phyloP scores from a whole-genome alignment of 1,284 basidiomycete genomes.

The Sphaerobolus stellatus region DNA sequence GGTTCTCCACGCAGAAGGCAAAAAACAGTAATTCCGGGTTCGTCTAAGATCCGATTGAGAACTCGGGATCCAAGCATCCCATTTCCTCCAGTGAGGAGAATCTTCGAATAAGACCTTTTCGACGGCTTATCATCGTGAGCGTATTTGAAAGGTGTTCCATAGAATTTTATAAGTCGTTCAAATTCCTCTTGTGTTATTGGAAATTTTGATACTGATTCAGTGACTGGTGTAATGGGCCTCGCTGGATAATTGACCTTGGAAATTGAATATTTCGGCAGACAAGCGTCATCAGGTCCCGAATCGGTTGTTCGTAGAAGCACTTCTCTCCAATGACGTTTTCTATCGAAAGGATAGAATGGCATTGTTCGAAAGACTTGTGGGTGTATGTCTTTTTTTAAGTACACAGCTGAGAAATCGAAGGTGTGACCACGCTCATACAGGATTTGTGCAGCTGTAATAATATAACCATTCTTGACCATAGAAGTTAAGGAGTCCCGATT shows the following conservation, averaged over 20 bases:
- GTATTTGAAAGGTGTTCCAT: no score
- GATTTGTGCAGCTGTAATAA: neutral
- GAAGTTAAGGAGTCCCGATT: neutral
- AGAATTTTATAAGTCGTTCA: no score
- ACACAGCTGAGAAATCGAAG: conserved; percentile 3
- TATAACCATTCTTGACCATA: neutral
- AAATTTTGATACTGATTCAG: no score
- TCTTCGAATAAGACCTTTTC: neutral
- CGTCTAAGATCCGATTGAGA: neutral
- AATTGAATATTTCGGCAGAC: neutral
- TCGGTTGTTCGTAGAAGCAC: no score
- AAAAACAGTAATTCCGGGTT: neutral
- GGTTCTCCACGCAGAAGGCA: conserved; percentile 8
- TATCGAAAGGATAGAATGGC: conserved; percentile 10
- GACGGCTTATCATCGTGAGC: no score
- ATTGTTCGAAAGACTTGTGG: neutral
- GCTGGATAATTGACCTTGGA: no score
- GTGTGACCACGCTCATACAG: conserved; percentile 8
- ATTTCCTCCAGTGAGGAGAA: conserved; percentile 12
- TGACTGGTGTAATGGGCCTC: no score
- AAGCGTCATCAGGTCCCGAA: no score
- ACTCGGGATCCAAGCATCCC: conserved; percentile 12
- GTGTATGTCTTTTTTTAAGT: conserved; percentile 1
- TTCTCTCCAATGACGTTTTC: conserved; percentile 10
- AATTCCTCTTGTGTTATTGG: no score